Evolutionary conservation across 2,329 filamentous ascomycete genomes (phyloP), one percentile per base, ranked within the genome.

Genomic region (Cercospora berteroae): DNA sequence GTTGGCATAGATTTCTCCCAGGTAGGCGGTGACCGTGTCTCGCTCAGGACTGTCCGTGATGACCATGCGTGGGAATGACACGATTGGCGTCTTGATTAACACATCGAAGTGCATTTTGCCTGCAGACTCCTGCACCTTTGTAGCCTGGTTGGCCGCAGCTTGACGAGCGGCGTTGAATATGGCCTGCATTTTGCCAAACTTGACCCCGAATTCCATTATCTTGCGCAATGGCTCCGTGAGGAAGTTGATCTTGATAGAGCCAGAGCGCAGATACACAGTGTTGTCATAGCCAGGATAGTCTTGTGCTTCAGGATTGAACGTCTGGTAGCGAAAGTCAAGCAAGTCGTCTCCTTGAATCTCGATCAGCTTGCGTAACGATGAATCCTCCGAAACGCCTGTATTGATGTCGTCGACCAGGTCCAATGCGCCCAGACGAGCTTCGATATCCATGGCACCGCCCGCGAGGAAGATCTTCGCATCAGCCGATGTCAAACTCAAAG

Each of bases 151-250:
- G 44, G 95, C 92, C 2, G 96, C 95, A 44, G 94, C 96, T 79
- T 97, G 93, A 36, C 96, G 88, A 12, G 96, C 95, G 50, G 95
- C 94, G 76, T 99, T 99, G 83, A 97, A 99, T 63, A 99, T 91
- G 23, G 95, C 94, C 80, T 99, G 95, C 95, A 99, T 99, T 80
- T 96, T 97, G 68, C 96, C 95, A 78, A 99, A 99, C 75, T 99
- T 99, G 78, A 99, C 93, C 52, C 96, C 84, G 79, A 99, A 99
- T 72, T 96, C 92, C 79, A 99, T 92, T 71, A 99, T 98, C 81
- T 98, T 98, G 62, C 95, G 89, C 83, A 98, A 97, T 0, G 95
- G 95, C 78, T 99, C 96, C 69, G 97, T 94, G 4, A 98, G 82
- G 78, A 99, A 99, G 78, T 97, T 98, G 77, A 99, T 85, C 81